phyloP scores from a whole-genome alignment of 257 asterid species.

The Solanum chaucha region DNA sequence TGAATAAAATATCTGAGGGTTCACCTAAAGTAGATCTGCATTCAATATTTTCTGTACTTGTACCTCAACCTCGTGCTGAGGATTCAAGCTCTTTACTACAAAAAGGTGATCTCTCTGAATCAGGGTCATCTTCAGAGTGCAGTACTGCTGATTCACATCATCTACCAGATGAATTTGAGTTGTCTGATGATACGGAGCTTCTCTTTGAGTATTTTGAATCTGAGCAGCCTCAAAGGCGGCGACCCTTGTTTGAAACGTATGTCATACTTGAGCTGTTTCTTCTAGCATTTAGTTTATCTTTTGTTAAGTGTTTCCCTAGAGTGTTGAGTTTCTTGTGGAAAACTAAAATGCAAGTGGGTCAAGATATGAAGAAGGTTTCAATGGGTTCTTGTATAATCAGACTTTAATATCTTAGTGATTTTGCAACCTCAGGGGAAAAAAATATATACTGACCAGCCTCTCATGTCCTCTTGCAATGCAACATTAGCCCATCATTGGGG shows the following conservation, averaged over 20 bases:
- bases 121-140: constrained; percentile 2
- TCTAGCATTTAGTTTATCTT: background rate
- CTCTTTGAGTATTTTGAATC: constrained; percentile 20
- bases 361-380: background rate
- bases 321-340: background rate
- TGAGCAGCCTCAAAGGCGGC: constrained; percentile 21
- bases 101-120: background rate
- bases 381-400: background rate
- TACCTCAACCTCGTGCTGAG: constrained; percentile 6
- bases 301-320: background rate
- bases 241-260: constrained; percentile 18
- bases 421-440: background rate
- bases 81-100: background rate
- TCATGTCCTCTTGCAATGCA: background rate
- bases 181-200: constrained; percentile 10
- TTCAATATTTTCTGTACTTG: constrained; percentile 5
- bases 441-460: background rate
- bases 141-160: background rate
- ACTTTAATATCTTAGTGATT: background rate
- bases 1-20: background rate
- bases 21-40: background rate
- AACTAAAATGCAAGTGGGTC: background rate
- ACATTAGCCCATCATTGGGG: background rate
- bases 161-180: background rate
- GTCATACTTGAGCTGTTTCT: background rate